Base-by-base conservation (phyloP, 768 basidiomycete species). In the Pisolithus tinctorius region DNA sequence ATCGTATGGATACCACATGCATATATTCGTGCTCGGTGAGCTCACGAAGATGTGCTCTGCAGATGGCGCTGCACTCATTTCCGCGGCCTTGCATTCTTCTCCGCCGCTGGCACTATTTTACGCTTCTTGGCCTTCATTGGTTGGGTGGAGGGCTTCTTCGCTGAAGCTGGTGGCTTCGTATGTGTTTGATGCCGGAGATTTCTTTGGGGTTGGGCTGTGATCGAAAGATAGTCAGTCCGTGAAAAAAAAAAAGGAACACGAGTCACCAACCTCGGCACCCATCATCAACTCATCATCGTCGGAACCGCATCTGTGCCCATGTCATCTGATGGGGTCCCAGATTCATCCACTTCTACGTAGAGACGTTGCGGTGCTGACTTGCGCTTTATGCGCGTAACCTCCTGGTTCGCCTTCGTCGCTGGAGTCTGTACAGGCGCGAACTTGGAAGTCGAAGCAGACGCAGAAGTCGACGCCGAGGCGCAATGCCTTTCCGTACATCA, bases 221-320 rank as follows among this genome's bases (percentile, higher is more conserved):
- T 36, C 38, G 7, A 11, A 31, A 7, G 9, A 6, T n/a, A 55
- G 34, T 34, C 34, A 34, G 34, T 11, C 57, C 40, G 25, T 11
- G 13, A 52, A 53, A 44, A 49, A 31, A 23, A 20, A 9, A 17
- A 41, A 4, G 17, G 31, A 26, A 42, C 40, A 34, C 5, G 8
- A 11, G 41, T 34, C 34, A 58, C 65, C 31, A 45, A 84, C 84
- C 72, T 77, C 77, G n/a, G 73, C 68, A 26, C 78, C 80, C 65
- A 85, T 77, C 71, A 79, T 73, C 29, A 85, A 61, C 57, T 83
- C 81, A 55, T 86, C 83, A 4, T 81, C 80, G 10, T 75, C 82
- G 14, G 79, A 68, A 36, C 68, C 66, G 20, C 47, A 45, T 30
- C 50, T 30, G 27, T 55, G 46, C 30, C 38, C 23, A 38, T 36